A percentile compares a stretch with the other conserved stretches of the same genome.
These are phyloP conservation scores for Durusdinium trenchii DNA, from an alignment of 73 alveolate genomes.

Conservation along the genomic window DNA sequence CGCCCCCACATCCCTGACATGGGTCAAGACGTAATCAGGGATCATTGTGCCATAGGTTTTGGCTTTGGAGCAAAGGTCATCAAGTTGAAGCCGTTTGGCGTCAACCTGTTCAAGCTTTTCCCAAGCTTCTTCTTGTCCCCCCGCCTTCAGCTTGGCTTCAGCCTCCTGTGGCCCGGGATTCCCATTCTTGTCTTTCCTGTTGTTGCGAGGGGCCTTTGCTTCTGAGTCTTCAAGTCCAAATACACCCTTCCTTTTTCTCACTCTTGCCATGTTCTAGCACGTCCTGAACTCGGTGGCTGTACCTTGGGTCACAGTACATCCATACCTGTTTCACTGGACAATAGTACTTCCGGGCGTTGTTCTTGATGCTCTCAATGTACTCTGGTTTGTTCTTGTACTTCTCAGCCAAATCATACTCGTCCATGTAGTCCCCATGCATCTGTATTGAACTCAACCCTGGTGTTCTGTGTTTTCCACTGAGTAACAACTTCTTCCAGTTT, in stretches of 20 bases:
- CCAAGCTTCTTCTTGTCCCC: neutral
- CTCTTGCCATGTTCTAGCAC: neutral
- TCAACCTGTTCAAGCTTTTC: neutral
- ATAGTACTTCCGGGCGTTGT: neutral
- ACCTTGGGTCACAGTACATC: slow-evolving; percentile 10
- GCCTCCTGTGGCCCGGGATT: too few species aligned
- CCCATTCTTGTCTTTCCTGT: too few species aligned
- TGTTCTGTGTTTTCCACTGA: neutral
- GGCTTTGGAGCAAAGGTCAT: neutral
- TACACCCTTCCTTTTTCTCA: neutral
- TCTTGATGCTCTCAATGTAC: neutral
- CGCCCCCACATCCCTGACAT: neutral
- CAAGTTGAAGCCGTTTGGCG: neutral
- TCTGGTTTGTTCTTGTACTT: neutral
- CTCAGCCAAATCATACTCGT: neutral
- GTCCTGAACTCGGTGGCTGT: neutral
- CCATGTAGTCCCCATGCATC: slow-evolving; percentile 9
- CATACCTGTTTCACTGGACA: neutral
- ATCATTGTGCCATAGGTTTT: neutral
- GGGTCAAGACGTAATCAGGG: neutral
- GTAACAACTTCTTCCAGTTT: neutral
- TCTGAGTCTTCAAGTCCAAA: neutral
- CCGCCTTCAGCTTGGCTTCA: neutral
- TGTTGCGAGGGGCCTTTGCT: too few species aligned
- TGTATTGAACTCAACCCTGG: neutral